Base-by-base conservation (phyloP, 768 basidiomycete species). In the Saitozyma sp. region DNA sequence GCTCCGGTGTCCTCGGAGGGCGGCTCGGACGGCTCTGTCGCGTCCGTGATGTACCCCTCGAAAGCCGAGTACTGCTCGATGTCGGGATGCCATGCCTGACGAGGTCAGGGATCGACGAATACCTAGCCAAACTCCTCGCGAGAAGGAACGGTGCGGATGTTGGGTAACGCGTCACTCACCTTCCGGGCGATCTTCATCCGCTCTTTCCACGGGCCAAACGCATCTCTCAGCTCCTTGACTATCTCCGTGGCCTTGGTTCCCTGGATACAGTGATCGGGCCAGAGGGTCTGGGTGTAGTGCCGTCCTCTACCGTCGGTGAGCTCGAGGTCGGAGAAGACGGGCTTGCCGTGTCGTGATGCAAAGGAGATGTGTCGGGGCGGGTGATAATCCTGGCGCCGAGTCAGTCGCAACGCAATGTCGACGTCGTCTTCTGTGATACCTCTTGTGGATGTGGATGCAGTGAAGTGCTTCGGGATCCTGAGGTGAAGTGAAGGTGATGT, bases 21-120 rank as follows among this genome's bases (percentile, higher is more conserved):
- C 1, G 66, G 63, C 16, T 67, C 62, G 6, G 56, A 17, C 6
- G 66, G 65, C 29, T 62, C 58, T 6, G 59, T 54, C 37, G 52
- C 54, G 0, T 59, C 55, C n/a, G 71, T 61, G 6, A 74, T 48
- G 17, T 74, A 69, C 11, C 75, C 75, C 19, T 74, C 83, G 71
- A 92, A 92, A 1, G 88, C 90, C n/a, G 88, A 89, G 73, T 92
- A 92, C 49, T 86, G 86, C 73, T 92, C 91, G 67, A 91, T 82
- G 40, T 81, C 82, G 0, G 75, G 75, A 63, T 90, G 61, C 9
- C 67, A 71, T 0, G 71, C 78, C 77, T 78, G 55, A 14, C 48
- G 8, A 37, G 11, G 14, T 7, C n/a, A 37, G 8, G 9, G 6
- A 16, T 5, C 2, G n/a, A 13, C 45, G 2, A 6, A 2, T 17